phyloP scores from a whole-genome alignment of 2,329 filamentous ascomycete species.

The Saccharata proteae region DNA sequence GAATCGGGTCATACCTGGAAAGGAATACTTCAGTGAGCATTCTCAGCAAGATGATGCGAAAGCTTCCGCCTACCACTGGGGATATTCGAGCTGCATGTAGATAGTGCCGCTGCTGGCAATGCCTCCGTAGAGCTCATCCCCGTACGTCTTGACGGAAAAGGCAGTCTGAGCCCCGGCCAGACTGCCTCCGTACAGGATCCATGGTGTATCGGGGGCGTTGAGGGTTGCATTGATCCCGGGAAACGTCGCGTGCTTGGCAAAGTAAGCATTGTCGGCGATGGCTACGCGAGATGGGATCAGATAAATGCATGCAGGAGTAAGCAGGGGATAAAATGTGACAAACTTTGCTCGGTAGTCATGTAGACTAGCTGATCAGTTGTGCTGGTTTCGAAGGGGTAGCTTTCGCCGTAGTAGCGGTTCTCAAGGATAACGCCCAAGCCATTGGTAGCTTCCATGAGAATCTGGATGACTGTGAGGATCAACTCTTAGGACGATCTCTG shows the following conservation, averaged over 20 bases:
- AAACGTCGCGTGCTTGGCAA: constrained; percentile 36
- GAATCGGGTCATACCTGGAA: no score
- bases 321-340: neutral
- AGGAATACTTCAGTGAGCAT: constrained; percentile 16
- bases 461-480: no score
- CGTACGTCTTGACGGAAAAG: constrained; percentile 36
- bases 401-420: no score
- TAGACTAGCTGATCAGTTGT: constrained; percentile 39
- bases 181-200: constrained; percentile 35
- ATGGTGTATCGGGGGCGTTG: constrained; percentile 33
- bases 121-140: constrained; percentile 35
- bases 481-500: no score
- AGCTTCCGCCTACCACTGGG: constrained; percentile 32
- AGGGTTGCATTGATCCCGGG: constrained; percentile 31
- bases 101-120: constrained; percentile 37
- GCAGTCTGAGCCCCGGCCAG: constrained; percentile 33
- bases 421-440: no score
- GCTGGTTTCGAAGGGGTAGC: constrained; percentile 36
- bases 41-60: neutral
- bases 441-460: no score
- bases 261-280: constrained; percentile 41
- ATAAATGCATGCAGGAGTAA: neutral
- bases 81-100: constrained; percentile 31
- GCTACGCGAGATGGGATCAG: constrained; percentile 13
- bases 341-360: constrained; percentile 38